These are phyloP conservation scores for Penicillium sp. DNA, from an alignment of 2,329 filamentous ascomycete species.

Conservation along the genomic window DNA sequence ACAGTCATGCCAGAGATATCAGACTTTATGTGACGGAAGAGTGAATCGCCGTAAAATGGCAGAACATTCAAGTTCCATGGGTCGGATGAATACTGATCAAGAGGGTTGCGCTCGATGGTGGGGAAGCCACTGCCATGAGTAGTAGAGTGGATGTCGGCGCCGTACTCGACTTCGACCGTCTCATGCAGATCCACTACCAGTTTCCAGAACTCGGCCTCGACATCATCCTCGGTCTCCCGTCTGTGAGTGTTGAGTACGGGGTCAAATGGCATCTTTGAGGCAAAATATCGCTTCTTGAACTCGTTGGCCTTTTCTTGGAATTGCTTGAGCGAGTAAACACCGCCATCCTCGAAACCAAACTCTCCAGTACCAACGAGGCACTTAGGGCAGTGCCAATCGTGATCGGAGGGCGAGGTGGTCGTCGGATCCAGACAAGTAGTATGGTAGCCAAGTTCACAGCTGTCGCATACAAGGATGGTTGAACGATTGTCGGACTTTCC, in stretches of 20 bases:
- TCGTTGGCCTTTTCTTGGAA: constrained; percentile 96
- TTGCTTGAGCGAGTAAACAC: constrained; percentile 90
- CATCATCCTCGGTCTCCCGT: constrained; percentile 89
- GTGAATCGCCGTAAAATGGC: constrained; percentile 85
- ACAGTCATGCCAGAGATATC: constrained; percentile 99
- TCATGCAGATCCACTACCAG: constrained; percentile 92
- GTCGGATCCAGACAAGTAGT: constrained; percentile 88
- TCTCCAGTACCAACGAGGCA: constrained; percentile 96
- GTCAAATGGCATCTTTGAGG: constrained; percentile 86
- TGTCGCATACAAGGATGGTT: constrained; percentile 81
- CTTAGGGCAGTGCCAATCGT: constrained; percentile 94
- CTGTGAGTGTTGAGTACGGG: constrained; percentile 79
- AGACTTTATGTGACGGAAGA: constrained; percentile 97
- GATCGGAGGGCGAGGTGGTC: constrained; percentile 74
- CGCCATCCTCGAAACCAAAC: constrained; percentile 96
- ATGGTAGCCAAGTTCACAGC: constrained; percentile 89
- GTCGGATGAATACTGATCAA: constrained; percentile 84
- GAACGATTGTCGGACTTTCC: constrained; percentile 75
- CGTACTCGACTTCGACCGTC: constrained; percentile 96
- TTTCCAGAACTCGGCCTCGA: constrained; percentile 96
- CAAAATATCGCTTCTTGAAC: constrained; percentile 94
- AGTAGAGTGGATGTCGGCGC: constrained; percentile 96
- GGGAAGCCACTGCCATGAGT: constrained; percentile 98
- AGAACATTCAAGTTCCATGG: constrained; percentile 96
- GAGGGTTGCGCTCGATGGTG: constrained; percentile 87